Base-by-base conservation (phyloP, 2,329 filamentous ascomycete species). In the Colletotrichum agaves region DNA sequence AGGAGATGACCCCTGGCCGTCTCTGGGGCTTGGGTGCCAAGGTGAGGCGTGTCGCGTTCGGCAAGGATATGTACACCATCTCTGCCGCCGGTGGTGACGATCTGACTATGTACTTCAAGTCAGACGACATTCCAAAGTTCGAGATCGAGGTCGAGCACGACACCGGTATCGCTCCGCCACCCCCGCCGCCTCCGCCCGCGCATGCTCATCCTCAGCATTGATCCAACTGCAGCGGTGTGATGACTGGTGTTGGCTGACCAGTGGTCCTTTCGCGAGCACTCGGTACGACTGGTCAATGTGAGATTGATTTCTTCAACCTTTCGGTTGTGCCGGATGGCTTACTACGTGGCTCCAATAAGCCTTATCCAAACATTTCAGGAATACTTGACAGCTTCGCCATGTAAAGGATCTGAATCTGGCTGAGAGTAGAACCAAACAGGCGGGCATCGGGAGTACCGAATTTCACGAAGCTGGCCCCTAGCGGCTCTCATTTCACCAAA, bases 131-230 rank as follows among this genome's bases (percentile, higher is more conserved):
- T 5, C 66, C 66, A 1, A 57, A 46, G 56, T 69, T 69, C 19
- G 66, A 69, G 56, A 19, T 69, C 17, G 66, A 69, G n/a, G 50
- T 69, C 12, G 62, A 69, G 27, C 66, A 67, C 31, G 66, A 69
- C 6, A 35, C 43, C 3, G 53, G 53, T 19, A 56, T 62, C n/a
- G 52, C 50, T 5, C 35, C 50, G 13, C 62, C 56, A 12, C 66
- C 66, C 8, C 62, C 56, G 15, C 62, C 65, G n/a, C 63, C 63
- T 4, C 62, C 49, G 35, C 49, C 65, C 6, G 27, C 52, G 4
- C 64, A 64, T 5, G 39, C 33, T 19, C 61, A 58, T 10, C 5
- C 43, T 19, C 53, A 59, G 15, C 61, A 64, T 15, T 64, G 19
- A 61, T 37, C 35, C 13, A 17, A 15, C 7, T 8, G 17, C n/a